A percentile compares a stretch with the other conserved stretches of the same genome.
phyloP scores from a whole-genome alignment of 2,329 filamentous ascomycete genomes.

The Claviceps sp. region DNA sequence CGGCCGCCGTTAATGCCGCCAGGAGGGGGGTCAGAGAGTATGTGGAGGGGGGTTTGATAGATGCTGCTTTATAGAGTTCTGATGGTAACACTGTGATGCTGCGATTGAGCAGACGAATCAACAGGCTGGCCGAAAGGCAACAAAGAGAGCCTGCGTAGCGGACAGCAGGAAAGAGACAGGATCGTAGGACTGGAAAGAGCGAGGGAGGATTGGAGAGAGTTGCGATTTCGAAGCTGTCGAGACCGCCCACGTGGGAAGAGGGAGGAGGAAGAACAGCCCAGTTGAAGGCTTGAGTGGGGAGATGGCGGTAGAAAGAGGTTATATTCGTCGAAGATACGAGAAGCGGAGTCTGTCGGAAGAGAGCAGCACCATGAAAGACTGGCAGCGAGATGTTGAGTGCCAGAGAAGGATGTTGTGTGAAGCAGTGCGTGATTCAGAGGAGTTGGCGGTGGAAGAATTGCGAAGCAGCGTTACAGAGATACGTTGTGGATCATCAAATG shows the following conservation, averaged over 20 bases:
- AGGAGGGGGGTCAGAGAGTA: background rate
- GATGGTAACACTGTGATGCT: background rate
- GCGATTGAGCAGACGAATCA: background rate
- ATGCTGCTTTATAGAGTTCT: background rate
- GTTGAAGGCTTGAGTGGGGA: background rate
- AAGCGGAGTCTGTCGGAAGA: background rate
- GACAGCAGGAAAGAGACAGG: background rate
- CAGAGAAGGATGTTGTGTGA: background rate
- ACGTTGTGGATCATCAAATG: no score
- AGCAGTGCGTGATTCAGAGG: background rate
- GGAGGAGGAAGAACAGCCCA: background rate
- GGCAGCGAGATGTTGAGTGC: background rate
- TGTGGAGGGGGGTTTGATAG: background rate
- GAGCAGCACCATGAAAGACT: background rate
- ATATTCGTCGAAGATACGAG: background rate
- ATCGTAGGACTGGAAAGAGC: background rate
- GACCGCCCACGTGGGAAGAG: slow-evolving; percentile 1
- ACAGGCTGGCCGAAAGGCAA: background rate
- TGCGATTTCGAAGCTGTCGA: slow-evolving; percentile 1
- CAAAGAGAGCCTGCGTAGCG: background rate
- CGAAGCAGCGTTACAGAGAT: background rate
- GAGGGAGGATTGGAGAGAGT: background rate
- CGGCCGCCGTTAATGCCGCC: slow-evolving; percentile 10
- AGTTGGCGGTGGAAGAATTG: slow-evolving; percentile 2
- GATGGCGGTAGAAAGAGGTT: background rate